Evolutionary conservation across 176 grass and related monocot species (phyloP).

Genomic region (Carex myosuroides): DNA sequence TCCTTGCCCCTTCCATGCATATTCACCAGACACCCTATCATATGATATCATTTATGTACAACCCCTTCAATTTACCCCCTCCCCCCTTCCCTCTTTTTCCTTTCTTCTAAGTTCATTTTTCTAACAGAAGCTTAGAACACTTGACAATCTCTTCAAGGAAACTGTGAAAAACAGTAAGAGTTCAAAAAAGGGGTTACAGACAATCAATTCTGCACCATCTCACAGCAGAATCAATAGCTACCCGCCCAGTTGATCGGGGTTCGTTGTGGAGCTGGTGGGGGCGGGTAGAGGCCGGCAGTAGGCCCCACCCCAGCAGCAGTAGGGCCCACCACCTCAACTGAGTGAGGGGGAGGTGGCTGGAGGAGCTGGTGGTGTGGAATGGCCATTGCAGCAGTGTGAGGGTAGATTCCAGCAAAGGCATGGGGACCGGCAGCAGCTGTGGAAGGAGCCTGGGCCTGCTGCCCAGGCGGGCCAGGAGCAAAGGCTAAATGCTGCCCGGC

Average conservation of each 20-base stretch:
- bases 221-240: constrained; percentile 50
- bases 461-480: constrained; percentile 51
- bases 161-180: constrained; percentile 12
- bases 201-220: constrained; percentile 1
- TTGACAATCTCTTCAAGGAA: constrained; percentile 6
- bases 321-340: constrained; percentile 63
- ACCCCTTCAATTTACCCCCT: neutral
- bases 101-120: constrained; percentile 13
- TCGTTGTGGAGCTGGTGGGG: constrained; percentile 57
- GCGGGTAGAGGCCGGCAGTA: constrained; percentile 19
- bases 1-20: neutral
- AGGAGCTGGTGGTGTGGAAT: constrained; percentile 48
- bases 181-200: constrained; percentile 21
- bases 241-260: constrained; percentile 60
- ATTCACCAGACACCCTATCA: constrained; percentile 4
- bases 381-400: constrained; percentile 44
- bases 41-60: constrained; percentile 13
- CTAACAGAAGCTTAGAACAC: constrained; percentile 4
- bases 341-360: constrained; percentile 51
- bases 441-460: constrained; percentile 19
- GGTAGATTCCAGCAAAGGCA: constrained; percentile 64
- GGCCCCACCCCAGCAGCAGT: constrained; percentile 29
- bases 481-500: constrained; percentile 54
- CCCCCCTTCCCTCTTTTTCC: neutral
- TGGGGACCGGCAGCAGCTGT: constrained; percentile 28